Base-by-base conservation (phyloP, 2,329 filamentous ascomycete species). In the Davidsoniella neocaledoniae region DNA sequence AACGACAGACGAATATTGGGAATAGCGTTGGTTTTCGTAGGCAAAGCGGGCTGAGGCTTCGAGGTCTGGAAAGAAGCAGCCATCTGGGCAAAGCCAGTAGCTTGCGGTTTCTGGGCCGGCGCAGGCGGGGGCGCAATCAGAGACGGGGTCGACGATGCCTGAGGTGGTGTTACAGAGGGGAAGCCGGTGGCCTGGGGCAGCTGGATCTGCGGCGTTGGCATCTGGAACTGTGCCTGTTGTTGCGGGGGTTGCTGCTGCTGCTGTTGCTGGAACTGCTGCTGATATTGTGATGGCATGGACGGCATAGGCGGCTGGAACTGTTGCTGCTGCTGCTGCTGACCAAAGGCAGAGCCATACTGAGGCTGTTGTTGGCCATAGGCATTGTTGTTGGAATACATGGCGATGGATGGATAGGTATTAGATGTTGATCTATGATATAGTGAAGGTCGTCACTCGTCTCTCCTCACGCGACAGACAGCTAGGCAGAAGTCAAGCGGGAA, bases 1-100 rank as follows among this genome's bases (percentile, higher is more conserved):
- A 98, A 98, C 2, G 88, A 94, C 54, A 98, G 68, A 46, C 91
- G 77, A 56, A 96, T 93, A 62, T 84, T 96, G 25, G 91, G 91
- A 51, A 98, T 95, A 68, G 83, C 91, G 57, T 76, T 80, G 10
- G 70, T 63, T 58, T 77, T 79, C 51, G 68, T 64, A 6, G 68
- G 62, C 53, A 69, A 62, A 6, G 54, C 68, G 65, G 73, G 60
- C 51, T 70, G 67, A 39, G 68, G 56, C 47, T 68, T 66, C 4
- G 67, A 67, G 0, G 72, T 70, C 55, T 77, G 76, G 62, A 81
- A 81, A 6, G 77, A 81, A 36, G 77, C 76, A 8, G 78, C 74
- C 76, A 81, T 81, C 55, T 79, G 73, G 48, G 66, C 71, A 61
- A 81, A 82, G 21, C 78, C 78, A 1, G 78, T 82, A 14, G 76